Evolutionary conservation across 495 filamentous ascomycete genomes (phyloP), one percentile per base, ranked within the genome.

Genomic region (Daldinia childiae): DNA sequence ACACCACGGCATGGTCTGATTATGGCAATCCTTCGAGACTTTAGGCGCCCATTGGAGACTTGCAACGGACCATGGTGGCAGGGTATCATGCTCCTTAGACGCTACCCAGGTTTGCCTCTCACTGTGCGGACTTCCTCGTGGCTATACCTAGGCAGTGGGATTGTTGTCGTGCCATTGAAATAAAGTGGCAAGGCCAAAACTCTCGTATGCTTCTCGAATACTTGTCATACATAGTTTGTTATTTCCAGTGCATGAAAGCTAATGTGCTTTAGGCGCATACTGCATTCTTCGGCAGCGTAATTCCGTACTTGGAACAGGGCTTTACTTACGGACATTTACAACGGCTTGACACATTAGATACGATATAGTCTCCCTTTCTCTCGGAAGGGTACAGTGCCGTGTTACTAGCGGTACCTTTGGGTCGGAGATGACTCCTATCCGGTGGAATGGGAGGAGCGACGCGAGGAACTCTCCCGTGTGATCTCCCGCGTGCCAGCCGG

Each of bases 1-100:
- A 58, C 17, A 43, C 27, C 11, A 45, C 39, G 17, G 50, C 30
- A 64, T 72, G 69, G 48, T 19, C 69, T 72, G 69, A 72, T 68
- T 54, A 56, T 51, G 32, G 24, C 48, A 55, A 68, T 65, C 64
- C 64, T 65, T 50, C 55, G 55, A 19, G 24, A 50, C 15, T 43
- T 19, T 39, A 45, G 58, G 52, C 57, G 50, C 48, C 60, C 32
- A 62, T 68, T 72, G 69, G 64, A 60, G 60, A 43, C 17, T 24
- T 3, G 12, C 27, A 12, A 4, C 54, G 6, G 58, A 17, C 55
- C 59, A 19, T 61, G 38, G 34, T 30, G 27, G 45, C 38, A 60
- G n/a, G 59, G 59, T 48, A 62, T 50, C 17, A 17, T 48, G 34
- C 51, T 32, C 1, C 54, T 59, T 38, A 5, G 19, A 29, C 27